Percentiles rank a stretch among this genome's conserved stretches.
phyloP scores from a whole-genome alignment of 176 grass and related monocot species.

The Raddia guianensis region DNA sequence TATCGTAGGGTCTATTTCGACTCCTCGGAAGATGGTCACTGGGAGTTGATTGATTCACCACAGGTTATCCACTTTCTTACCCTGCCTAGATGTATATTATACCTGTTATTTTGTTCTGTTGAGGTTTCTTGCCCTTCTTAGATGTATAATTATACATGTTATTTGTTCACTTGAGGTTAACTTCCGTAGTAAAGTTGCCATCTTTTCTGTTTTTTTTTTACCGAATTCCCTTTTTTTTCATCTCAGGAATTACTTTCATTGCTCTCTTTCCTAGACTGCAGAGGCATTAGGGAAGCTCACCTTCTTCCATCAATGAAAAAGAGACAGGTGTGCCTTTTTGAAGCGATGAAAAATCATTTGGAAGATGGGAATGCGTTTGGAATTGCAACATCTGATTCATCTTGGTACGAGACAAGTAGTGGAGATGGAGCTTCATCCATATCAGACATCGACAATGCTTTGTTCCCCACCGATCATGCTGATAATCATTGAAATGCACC shows the following conservation, averaged over 20 bases:
- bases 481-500: slow-evolving; percentile 50
- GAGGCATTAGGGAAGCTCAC: slow-evolving; percentile 80
- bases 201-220: neutral
- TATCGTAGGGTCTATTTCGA: slow-evolving; percentile 91
- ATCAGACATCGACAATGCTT: slow-evolving; percentile 76
- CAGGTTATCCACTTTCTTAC: slow-evolving; percentile 60
- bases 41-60: slow-evolving; percentile 89
- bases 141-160: no score
- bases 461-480: slow-evolving; percentile 37
- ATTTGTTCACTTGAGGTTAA: no score
- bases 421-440: slow-evolving; percentile 76
- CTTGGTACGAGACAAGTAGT: slow-evolving; percentile 58
- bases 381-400: slow-evolving; percentile 47
- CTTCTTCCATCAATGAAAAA: slow-evolving; percentile 89
- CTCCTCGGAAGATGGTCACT: slow-evolving; percentile 93
- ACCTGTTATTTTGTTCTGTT: neutral
- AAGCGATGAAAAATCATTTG: slow-evolving; percentile 76
- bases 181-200: neutral
- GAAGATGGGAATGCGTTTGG: slow-evolving; percentile 33
- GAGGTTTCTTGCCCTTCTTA: no score
- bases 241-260: slow-evolving; percentile 76
- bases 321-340: slow-evolving; percentile 66
- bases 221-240: neutral
- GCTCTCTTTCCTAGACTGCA: slow-evolving; percentile 74
- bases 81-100: slow-evolving; percentile 1